Evolutionary conservation across 441 rosid species (phyloP), one percentile per base, ranked within the genome.

Genomic region (Manihot esculenta): DNA sequence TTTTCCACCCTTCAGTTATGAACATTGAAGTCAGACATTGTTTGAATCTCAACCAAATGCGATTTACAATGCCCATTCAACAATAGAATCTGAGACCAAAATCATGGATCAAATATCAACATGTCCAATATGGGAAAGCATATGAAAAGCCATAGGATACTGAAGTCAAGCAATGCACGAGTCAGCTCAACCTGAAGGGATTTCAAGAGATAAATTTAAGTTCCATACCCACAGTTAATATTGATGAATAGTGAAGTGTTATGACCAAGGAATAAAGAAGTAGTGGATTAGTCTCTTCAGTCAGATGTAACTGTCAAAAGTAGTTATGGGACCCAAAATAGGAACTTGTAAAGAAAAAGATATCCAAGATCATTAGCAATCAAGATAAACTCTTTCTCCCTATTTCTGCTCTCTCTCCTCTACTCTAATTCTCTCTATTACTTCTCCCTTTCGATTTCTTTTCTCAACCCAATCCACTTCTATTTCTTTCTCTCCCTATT

Each of bases 41-140:
- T 20, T 67, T 44, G 41, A 50, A 15, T 42, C 53, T 71, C 74
- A 61, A 71, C 51, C 23, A 41, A 53, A n/a, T 13, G 21, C 17
- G 35, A 20, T 14, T 15, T 58, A 61, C 42, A 12, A 7, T 50
- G 45, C 50, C 66, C 73, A 7, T 38, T 42, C 41, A 14, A 44
- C 27, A 15, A 41, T 54, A 55, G 7, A 35, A 41, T n/a, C 23
- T 68, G 33, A 51, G 41, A 49, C 24, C 20, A 8, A 68, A 66
- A 30, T n/a, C 51, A 50, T 35, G 23, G 20, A 47, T 66, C 47
- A 51, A 2, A 53, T 23, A 55, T 35, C 18, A 66, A 66, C 27
- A 33, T 66, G 45, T 51, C 45, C 47, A 54, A 42, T 11, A 54
- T 21, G 18, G 47, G 20, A 15, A 41, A 54, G 51, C 20, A 54